Evolutionary conservation across 495 filamentous ascomycete species (phyloP).

Genomic region (Podospora appendiculata): DNA sequence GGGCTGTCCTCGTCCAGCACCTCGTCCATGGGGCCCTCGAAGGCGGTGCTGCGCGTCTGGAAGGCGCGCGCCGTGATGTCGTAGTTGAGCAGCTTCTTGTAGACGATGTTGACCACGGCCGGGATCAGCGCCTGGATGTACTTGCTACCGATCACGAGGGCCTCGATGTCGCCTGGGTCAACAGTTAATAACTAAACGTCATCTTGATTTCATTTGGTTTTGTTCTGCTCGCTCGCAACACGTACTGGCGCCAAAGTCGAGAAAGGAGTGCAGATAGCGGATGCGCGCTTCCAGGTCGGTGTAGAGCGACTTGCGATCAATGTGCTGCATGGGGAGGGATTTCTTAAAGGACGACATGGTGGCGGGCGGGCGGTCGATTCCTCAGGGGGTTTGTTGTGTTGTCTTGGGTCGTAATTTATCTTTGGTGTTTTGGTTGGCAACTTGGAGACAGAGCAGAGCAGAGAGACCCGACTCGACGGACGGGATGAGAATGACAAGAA

Average conservation of each 20-base stretch:
- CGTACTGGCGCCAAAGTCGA: constrained; percentile 64
- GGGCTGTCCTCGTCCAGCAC: constrained; percentile 55
- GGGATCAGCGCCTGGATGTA: constrained; percentile 71
- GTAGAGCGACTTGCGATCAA: constrained; percentile 63
- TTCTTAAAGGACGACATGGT: constrained; percentile 21
- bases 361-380: not conserved
- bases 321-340: constrained; percentile 42
- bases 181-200: not conserved
- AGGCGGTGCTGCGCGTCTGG: constrained; percentile 56
- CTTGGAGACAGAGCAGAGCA: too few relatives aligned
- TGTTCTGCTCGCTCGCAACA: not conserved
- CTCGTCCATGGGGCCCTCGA: constrained; percentile 54
- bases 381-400: too few relatives aligned
- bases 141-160: constrained; percentile 54
- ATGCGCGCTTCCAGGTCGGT: constrained; percentile 59
- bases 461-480: too few relatives aligned
- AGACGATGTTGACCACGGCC: constrained; percentile 66
- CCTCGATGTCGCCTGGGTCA: constrained; percentile 55
- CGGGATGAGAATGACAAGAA: too few relatives aligned
- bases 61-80: constrained; percentile 71
- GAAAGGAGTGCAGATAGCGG: constrained; percentile 61
- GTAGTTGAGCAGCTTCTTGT: constrained; percentile 64
- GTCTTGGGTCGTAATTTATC: too few relatives aligned
- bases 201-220: not conserved
- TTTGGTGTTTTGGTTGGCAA: too few relatives aligned